These are phyloP conservation scores for Phytophthora ramorum DNA, from an alignment of 352 stramenopile species.

Conservation along the genomic window DNA sequence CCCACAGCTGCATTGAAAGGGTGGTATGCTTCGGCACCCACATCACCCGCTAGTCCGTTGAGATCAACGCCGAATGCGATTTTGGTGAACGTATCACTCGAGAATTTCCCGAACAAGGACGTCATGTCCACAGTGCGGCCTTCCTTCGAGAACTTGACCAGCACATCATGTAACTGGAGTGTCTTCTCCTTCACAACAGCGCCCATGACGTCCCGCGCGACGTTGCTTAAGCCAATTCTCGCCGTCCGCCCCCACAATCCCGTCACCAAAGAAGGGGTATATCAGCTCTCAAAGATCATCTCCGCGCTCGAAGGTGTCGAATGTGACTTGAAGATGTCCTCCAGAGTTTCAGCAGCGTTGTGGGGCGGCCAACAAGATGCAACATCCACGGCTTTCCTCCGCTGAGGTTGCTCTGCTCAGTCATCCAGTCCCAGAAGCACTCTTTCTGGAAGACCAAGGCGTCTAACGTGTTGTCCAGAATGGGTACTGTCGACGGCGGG, in stretches of 20 bases:
- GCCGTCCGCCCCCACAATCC: conserved; percentile 57
- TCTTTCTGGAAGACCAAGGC: conserved; percentile 19
- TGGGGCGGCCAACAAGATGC: conserved; percentile 37
- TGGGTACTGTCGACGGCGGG: conserved; percentile 30
- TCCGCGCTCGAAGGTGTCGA: conserved; percentile 74
- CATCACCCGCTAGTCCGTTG: conserved; percentile 20
- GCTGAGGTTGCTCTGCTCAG: conserved; percentile 32
- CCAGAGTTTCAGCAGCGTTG: conserved; percentile 38
- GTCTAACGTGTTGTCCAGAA: conserved; percentile 44
- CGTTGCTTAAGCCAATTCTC: conserved; percentile 49
- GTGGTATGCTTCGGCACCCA: conserved; percentile 21
- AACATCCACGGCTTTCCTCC: conserved; percentile 36
- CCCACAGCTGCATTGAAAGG: conserved; percentile 21
- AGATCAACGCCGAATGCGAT: conserved; percentile 66
- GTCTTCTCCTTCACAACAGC: conserved; percentile 11
- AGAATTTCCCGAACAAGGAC: conserved; percentile 47
- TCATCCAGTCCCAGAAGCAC: conserved; percentile 46
- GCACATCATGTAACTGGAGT: conserved; percentile 3
- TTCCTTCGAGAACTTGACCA: conserved; percentile 2
- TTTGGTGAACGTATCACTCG: conserved; percentile 68
- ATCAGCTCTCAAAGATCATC: conserved; percentile 39
- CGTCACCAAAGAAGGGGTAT: conserved; percentile 57
- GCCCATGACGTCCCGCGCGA: conserved; percentile 36
- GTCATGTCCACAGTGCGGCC: conserved; percentile 28
- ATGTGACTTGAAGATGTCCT: conserved; percentile 57